Conservation (phyloP, 169 alveolate genomes). For the Plasmodium berghei region DNA sequence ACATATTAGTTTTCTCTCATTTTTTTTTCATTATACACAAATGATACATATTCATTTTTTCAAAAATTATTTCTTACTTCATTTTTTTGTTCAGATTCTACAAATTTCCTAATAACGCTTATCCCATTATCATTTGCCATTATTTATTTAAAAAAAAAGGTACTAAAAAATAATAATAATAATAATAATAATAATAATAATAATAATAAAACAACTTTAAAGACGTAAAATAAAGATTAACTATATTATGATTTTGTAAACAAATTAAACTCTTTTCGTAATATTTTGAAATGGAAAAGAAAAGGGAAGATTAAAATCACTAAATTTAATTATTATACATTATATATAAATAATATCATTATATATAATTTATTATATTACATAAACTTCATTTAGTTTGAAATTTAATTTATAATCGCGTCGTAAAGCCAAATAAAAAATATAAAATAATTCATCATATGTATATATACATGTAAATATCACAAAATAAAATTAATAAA, state of each 20-base stretch:
- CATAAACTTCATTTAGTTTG: too few species aligned
- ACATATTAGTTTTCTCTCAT: neutral
- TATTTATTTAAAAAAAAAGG: conserved; percentile 19
- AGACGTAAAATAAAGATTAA: conserved; percentile 23
- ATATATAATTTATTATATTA: too few species aligned
- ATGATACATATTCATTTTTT: neutral
- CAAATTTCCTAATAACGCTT: conserved; percentile 75
- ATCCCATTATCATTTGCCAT: conserved; percentile 76
- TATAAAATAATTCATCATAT: too few species aligned
- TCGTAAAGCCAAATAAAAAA: too few species aligned
- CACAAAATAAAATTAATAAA: too few species aligned
- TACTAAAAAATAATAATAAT: conserved; percentile 30
- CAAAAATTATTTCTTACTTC: conserved; percentile 23
- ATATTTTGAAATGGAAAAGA: conserved; percentile 27
- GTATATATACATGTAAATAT: too few species aligned
- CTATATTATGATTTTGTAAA: conserved; percentile 21
- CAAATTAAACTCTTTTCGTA: conserved; percentile 20
- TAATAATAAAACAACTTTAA: conserved; percentile 2
- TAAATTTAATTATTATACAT: neutral
- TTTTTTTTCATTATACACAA: neutral
- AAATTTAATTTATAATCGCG: too few species aligned
- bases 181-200: too few species aligned
- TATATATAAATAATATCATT: too few species aligned
- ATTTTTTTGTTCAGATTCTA: conserved; percentile 73
- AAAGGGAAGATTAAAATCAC: conserved; percentile 20